Evolutionary conservation across 495 filamentous ascomycete genomes (phyloP), one percentile per base, ranked within the genome.

Genomic region (Cercophora newfieldiana): DNA sequence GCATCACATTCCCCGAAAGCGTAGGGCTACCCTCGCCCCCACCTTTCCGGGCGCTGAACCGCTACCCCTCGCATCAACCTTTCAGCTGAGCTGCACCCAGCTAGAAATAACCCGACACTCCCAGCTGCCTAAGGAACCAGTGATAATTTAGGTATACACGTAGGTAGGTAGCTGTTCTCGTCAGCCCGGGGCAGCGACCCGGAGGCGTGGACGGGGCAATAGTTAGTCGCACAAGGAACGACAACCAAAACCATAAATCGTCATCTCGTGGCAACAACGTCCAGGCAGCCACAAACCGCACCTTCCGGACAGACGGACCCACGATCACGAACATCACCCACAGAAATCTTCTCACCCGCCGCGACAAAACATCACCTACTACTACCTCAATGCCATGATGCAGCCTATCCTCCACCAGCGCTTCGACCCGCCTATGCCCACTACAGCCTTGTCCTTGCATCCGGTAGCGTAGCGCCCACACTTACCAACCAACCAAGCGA

Each of bases 201-300:
- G 37, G 10, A 8, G 37, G 37, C 37, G 37, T 14, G 37, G 37
- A 44, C 37, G 37, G 37, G 10, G 18, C 12, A 8, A 8, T 44
- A 8, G 37, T 44, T 16, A 44, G 37, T 44, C 37, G 37, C 37
- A 44, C 37, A 44, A 44, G 10, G n/a, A n/a, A n/a, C n/a, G n/a
- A n/a, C n/a, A n/a, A 14, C 4, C 37, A 4, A 44, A 44, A 44
- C 37, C 37, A 44, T 44, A 55, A 55, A 55, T 55, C 26, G 51
- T 22, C 51, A 55, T 55, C 21, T 4, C 26, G 10, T 28, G 22
- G 19, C 50, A 10, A 55, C 24, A 18, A 1, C 29, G 3, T 64
- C 63, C 59, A 71, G 69, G 69, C 69, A 71, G 31, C 69, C 47
- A 60, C 51, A 56, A 64, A 30, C 56, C 21, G 18, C 18, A 55